These are phyloP conservation scores for Malassezia psittaci DNA, from an alignment of 1,284 basidiomycete species.

Conservation along the genomic window DNA sequence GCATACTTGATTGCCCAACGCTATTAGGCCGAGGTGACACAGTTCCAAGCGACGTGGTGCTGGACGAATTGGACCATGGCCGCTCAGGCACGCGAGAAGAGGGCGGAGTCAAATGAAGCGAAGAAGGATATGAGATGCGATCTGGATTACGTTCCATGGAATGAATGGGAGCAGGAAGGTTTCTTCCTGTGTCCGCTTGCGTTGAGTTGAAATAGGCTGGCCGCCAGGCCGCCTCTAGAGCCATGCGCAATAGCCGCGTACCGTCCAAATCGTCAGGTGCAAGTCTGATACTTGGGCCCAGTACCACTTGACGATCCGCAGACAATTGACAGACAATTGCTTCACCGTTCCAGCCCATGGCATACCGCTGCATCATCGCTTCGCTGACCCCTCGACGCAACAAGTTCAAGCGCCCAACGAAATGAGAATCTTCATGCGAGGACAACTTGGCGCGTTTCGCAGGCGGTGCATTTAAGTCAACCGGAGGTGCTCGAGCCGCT, in stretches of 20 bases:
- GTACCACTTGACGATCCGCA: conserved; percentile 23
- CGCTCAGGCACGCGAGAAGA: too few relatives aligned
- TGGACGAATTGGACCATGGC: too few relatives aligned
- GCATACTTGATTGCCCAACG: too few relatives aligned
- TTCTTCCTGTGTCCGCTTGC: background rate
- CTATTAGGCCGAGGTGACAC: too few relatives aligned
- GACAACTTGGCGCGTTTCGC: background rate
- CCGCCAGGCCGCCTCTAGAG: conserved; percentile 1
- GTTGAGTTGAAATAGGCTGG: background rate
- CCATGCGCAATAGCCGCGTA: conserved; percentile 14
- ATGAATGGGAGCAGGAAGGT: background rate
- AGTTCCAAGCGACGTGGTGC: too few relatives aligned
- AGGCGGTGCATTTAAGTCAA: conserved; percentile 1
- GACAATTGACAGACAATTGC: conserved; percentile 33
- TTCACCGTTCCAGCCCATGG: conserved; percentile 43
- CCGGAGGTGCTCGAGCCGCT: background rate
- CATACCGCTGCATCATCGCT: conserved; percentile 39
- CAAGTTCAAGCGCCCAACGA: conserved; percentile 37
- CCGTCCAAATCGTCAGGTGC: conserved; percentile 37
- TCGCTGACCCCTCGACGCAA: conserved; percentile 42
- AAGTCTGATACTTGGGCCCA: conserved; percentile 14
- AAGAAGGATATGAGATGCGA: background rate
- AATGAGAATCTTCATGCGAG: conserved; percentile 26
- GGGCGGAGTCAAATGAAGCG: too few relatives aligned
- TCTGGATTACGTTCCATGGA: background rate